These are phyloP conservation scores for Sclerotinia nivalis DNA, from an alignment of 2,329 filamentous ascomycete species.

Conservation along the genomic window DNA sequence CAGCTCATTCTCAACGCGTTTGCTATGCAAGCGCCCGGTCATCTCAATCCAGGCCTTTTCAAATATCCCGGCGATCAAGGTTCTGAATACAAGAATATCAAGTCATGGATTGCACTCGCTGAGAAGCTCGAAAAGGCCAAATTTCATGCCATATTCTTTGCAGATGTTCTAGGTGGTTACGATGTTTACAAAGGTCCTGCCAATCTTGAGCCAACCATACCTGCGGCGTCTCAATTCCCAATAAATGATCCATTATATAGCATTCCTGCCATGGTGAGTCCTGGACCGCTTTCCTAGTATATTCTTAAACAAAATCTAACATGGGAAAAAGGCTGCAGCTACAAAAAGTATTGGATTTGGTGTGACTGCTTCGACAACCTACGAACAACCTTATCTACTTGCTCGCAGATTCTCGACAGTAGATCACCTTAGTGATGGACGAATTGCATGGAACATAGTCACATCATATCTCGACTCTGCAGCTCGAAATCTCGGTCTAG, in stretches of 20 bases:
- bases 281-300: too few relatives aligned
- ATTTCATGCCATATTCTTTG: slow-evolving; percentile 67
- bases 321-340: slow-evolving; percentile 43
- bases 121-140: slow-evolving; percentile 61
- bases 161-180: slow-evolving; percentile 66
- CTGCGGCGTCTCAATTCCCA: slow-evolving; percentile 67
- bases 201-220: slow-evolving; percentile 60
- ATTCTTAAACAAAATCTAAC: neutral
- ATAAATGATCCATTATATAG: slow-evolving; percentile 68
- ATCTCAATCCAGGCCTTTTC: slow-evolving; percentile 60
- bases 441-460: slow-evolving; percentile 55
- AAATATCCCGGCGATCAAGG: slow-evolving; percentile 65
- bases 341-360: slow-evolving; percentile 69
- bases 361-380: slow-evolving; percentile 66
- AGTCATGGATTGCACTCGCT: slow-evolving; percentile 62
- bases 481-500: slow-evolving; percentile 60
- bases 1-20: slow-evolving; percentile 53
- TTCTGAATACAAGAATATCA: slow-evolving; percentile 58
- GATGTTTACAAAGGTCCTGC: slow-evolving; percentile 66
- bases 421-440: slow-evolving; percentile 56
- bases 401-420: slow-evolving; percentile 37
- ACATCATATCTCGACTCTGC: slow-evolving; percentile 69
- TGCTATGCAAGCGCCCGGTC: slow-evolving; percentile 51
- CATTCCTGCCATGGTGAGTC: slow-evolving; percentile 63
- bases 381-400: slow-evolving; percentile 48